Base-by-base conservation (phyloP, 1,284 basidiomycete genomes). In the Meira nashicola region DNA sequence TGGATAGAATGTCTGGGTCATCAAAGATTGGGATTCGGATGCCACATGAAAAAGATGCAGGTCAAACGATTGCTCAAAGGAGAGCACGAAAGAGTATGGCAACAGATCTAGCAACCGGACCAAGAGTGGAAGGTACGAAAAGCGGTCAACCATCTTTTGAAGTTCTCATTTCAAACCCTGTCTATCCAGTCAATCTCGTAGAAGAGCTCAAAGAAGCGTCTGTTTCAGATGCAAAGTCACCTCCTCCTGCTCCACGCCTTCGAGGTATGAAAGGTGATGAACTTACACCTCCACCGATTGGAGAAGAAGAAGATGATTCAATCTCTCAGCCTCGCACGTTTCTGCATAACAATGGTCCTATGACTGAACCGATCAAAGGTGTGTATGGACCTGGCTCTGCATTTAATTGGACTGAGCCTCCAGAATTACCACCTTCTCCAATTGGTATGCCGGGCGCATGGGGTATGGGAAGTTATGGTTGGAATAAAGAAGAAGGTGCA, bases 391-490 rank as follows among this genome's bases (percentile, higher is more conserved):
- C 58, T n/a, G 70, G 65, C 21, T 73, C 71, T 2, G 47, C 65
- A 1, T 65, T 48, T 21, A 59, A 62, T 43, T 39, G 55, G 8
- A 53, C 58, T 11, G 62, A 47, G 3, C 58, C 66, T 2, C 66
- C 64, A 12, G 70, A 74, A 12, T 64, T 70, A 2, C 74, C 74
- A 46, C 69, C 72, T 1, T 70, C 68, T 37, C 74, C 74, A 5
- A 54, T 77, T 7, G 71, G 64, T 3, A 77, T 77, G 74, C 74
- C 74, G 0, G 74, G 74, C n/a, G 71, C 66, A 1, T 77, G 68
- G 70, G 66, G 62, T 0, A 68, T 65, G 15, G 68, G 70, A 12
- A 58, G 21, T 17, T 38, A 57, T 6, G 59, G 63, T 7, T 68
- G 68, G 64, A 50, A 67, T 2, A 64, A 70, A 46, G 64, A 68